Conservation (phyloP, 441 rosid species). For the Breynia disticha region DNA sequence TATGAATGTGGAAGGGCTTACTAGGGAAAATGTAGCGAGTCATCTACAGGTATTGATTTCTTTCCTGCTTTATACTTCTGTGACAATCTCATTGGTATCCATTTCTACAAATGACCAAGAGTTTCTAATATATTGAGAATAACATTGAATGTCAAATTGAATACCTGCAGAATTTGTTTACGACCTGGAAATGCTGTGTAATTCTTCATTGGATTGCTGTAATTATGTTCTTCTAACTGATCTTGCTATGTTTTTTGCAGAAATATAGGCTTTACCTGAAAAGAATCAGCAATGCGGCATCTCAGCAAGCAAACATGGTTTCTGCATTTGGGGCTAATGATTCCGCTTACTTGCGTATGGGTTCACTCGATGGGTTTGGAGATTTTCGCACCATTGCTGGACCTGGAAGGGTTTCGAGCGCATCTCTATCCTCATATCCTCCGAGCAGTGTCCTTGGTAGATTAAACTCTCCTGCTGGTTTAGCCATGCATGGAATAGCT, state of each 20-base stretch:
- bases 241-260: constrained; percentile 34
- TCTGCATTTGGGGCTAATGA: constrained; percentile 50
- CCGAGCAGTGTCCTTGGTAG: constrained; percentile 47
- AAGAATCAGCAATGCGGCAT: constrained; percentile 37
- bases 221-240: too few relatives aligned
- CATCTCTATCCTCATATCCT: constrained; percentile 42
- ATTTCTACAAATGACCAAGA: too few relatives aligned
- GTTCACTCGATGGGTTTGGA: constrained; percentile 51
- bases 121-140: too few relatives aligned
- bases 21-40: constrained; percentile 98
- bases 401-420: constrained; percentile 41
- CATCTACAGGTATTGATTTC: constrained; percentile 64
- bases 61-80: background rate
- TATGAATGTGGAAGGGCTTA: constrained; percentile 84
- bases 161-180: too few relatives aligned
- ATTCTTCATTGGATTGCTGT: too few relatives aligned
- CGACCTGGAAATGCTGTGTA: too few relatives aligned
- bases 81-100: too few relatives aligned
- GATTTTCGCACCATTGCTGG: constrained; percentile 43
- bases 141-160: too few relatives aligned
- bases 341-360: constrained; percentile 41
- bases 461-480: constrained; percentile 48
- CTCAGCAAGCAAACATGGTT: constrained; percentile 40
- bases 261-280: constrained; percentile 86
- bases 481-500: constrained; percentile 49